A percentile compares a stretch with the other conserved stretches of the same genome.
Conservation (phyloP, 305 asterid genomes). For the Withania somnifera region DNA sequence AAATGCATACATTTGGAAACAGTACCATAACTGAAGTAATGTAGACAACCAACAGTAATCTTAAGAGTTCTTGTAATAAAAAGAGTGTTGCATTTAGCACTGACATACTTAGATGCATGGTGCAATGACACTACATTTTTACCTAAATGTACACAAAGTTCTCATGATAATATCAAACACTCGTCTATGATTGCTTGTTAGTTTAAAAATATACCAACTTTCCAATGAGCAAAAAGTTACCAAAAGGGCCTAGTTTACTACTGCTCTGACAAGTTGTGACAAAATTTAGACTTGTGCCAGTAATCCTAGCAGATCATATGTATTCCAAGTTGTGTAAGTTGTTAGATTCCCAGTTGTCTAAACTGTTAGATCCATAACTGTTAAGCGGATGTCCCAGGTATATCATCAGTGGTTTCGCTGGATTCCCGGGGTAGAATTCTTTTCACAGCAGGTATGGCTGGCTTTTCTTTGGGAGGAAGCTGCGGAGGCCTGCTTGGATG, state of each 20-base stretch:
- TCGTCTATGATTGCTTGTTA: background rate
- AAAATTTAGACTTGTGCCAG: background rate
- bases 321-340: background rate
- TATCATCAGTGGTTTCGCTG: conserved; percentile 15
- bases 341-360: background rate
- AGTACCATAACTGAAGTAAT: background rate
- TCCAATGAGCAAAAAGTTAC: background rate
- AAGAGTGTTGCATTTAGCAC: background rate
- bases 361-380: background rate
- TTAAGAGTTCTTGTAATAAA: background rate
- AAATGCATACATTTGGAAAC: background rate
- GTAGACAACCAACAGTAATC: background rate
- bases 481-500: conserved; percentile 38
- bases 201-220: background rate
- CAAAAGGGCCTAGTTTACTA: background rate
- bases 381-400: conserved; percentile 56
- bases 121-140: background rate
- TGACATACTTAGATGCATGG: background rate
- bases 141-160: background rate
- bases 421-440: conserved; percentile 12
- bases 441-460: conserved; percentile 11
- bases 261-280: background rate
- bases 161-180: background rate
- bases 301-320: background rate
- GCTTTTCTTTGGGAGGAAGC: conserved; percentile 41